A percentile compares a stretch with the other conserved stretches of the same genome.
phyloP scores from a whole-genome alignment of 768 basidiomycete species.

The Gloeophyllum trabeum region DNA sequence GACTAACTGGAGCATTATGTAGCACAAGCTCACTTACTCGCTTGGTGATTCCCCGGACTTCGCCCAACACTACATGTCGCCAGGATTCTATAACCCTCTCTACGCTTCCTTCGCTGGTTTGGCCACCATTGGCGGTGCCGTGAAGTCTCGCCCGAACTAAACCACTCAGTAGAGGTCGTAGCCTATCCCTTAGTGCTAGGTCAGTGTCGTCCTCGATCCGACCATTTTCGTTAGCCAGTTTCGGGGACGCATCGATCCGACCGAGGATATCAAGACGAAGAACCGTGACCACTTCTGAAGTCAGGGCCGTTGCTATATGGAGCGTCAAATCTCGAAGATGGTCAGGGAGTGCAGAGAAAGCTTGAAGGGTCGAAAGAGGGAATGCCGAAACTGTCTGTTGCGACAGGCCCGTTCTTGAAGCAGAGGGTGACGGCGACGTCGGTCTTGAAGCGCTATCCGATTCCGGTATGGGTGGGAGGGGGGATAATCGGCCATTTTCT shows the following conservation, averaged over 20 bases:
- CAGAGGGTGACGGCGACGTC: slow-evolving; percentile 7
- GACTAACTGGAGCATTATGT: neutral
- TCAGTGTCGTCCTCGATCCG: slow-evolving; percentile 21
- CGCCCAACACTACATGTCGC: slow-evolving; percentile 55
- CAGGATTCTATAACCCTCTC: slow-evolving; percentile 60
- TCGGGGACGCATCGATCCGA: slow-evolving; percentile 24
- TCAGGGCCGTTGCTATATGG: slow-evolving; percentile 68
- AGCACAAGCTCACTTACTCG: slow-evolving; percentile 31
- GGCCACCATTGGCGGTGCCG: neutral
- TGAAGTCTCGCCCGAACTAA: slow-evolving; percentile 56
- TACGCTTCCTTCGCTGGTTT: slow-evolving; percentile 23
- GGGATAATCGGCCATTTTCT: slow-evolving; percentile 4
- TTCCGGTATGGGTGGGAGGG: slow-evolving; percentile 22
- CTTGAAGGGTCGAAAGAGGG: slow-evolving; percentile 55
- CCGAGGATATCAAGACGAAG: slow-evolving; percentile 56
- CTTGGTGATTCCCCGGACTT: slow-evolving; percentile 45
- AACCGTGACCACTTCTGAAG: slow-evolving; percentile 65
- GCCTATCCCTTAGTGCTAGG: slow-evolving; percentile 43
- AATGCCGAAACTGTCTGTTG: slow-evolving; percentile 20
- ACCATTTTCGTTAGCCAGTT: too few relatives aligned
- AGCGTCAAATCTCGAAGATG: slow-evolving; percentile 62
- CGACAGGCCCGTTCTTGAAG: slow-evolving; percentile 8
- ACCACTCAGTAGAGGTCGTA: slow-evolving; percentile 69
- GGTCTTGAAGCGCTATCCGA: slow-evolving; percentile 7
- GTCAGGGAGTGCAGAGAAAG: slow-evolving; percentile 65